These are phyloP conservation scores for Haplosporangium sp. DNA, from an alignment of 371 early-diverging fungal species.

Conservation along the genomic window DNA sequence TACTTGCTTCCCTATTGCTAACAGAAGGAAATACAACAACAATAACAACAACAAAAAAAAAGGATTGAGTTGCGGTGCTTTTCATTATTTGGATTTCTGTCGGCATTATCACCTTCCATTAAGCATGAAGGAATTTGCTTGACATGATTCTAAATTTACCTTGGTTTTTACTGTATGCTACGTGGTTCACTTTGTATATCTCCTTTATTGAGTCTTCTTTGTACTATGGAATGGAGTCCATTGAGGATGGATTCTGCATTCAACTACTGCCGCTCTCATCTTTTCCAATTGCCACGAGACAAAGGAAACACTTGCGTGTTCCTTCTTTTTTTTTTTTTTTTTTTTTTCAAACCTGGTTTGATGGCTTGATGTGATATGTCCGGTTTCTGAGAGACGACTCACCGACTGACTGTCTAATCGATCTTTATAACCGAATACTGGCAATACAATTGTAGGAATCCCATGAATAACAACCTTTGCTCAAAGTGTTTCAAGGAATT, in stretches of 20 bases:
- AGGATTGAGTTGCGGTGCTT: too few species aligned
- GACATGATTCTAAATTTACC: neutral
- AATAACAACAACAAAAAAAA: too few species aligned
- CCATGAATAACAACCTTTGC: conserved; percentile 79
- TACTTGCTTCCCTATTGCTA: too few species aligned
- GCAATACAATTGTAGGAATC: conserved; percentile 52
- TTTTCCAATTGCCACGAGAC: neutral
- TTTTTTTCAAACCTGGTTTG: neutral
- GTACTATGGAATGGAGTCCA: too few species aligned
- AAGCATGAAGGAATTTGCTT: too few species aligned
- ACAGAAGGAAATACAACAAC: too few species aligned
- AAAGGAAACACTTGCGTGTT: conserved; percentile 31
- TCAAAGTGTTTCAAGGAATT: conserved; percentile 81
- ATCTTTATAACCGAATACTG: neutral
- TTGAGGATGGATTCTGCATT: too few species aligned
- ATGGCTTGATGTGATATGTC: conserved; percentile 20
- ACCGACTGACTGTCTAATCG: neutral
- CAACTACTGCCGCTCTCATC: too few species aligned
- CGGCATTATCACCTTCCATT: too few species aligned
- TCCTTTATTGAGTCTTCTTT: conserved; percentile 1
- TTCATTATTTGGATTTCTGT: too few species aligned
- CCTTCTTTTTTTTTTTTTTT: too few species aligned
- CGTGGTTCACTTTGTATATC: too few species aligned
- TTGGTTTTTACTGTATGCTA: neutral
- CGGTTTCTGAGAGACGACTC: conserved; percentile 21